Conservation (phyloP, 257 asterid species). For the Fraxinus cuspidata region DNA sequence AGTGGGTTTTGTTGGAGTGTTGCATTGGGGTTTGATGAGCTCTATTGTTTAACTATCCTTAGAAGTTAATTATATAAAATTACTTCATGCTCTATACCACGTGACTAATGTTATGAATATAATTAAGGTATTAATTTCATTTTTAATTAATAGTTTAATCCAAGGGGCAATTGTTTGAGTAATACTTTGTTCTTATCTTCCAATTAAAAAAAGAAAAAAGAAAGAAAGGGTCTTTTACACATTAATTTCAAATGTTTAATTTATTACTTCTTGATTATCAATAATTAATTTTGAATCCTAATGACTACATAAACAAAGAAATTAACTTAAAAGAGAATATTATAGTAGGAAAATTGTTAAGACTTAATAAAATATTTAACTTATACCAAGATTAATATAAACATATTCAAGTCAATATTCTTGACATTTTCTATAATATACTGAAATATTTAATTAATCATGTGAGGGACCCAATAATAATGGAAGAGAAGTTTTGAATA, state of each 20-base stretch:
- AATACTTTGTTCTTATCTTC: not conserved
- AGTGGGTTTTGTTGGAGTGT: not conserved
- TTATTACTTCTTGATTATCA: not conserved
- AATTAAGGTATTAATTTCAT: not conserved
- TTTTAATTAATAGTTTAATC: not conserved
- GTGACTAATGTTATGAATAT: conserved; percentile 36
- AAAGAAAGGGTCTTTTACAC: no score
- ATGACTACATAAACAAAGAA: conserved; percentile 8
- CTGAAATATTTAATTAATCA: conserved; percentile 42
- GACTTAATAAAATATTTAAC: not conserved
- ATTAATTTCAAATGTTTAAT: no score
- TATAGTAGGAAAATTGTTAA: not conserved
- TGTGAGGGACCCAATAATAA: not conserved
- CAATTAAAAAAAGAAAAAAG: no score
- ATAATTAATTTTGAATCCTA: not conserved
- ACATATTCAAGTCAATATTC: conserved; percentile 13
- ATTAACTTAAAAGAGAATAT: conserved; percentile 3
- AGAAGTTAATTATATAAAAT: conserved; percentile 7
- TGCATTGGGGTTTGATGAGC: not conserved
- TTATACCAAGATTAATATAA: conserved; percentile 3
- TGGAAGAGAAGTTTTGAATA: conserved; percentile 29
- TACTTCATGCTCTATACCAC: conserved; percentile 52
- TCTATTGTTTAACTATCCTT: not conserved
- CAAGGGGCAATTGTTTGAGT: not conserved
- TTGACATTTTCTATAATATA: conserved; percentile 22